Percentiles rank a stretch among this genome's conserved stretches.
Conservation (phyloP, 768 basidiomycete species). For the Krasilnikovozyma curviuscula region DNA sequence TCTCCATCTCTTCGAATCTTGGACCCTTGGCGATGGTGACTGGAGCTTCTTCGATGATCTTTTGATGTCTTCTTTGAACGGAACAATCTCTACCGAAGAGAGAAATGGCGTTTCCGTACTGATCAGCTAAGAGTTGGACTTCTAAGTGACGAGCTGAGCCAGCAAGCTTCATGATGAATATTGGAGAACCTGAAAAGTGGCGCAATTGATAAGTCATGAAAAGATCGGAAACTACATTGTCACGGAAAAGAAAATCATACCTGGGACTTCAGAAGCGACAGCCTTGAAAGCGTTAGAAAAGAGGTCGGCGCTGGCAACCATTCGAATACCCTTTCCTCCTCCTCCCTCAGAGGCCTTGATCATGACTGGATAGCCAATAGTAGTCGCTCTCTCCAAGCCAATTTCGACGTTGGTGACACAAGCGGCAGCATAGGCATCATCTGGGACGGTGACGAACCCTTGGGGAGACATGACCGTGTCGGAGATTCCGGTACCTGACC, state of each 20-base stretch:
- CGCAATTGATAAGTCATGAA: constrained; percentile 10
- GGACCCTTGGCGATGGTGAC: constrained; percentile 88
- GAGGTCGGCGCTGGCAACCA: constrained; percentile 63
- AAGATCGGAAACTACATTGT: neutral
- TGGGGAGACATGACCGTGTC: constrained; percentile 64
- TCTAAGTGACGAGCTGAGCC: constrained; percentile 93
- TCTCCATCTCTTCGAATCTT: constrained; percentile 93
- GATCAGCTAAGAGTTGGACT: constrained; percentile 94
- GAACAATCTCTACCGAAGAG: constrained; percentile 98
- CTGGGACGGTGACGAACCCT: constrained; percentile 87
- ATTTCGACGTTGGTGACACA: constrained; percentile 78
- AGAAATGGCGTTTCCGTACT: constrained; percentile 97
- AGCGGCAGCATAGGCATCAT: constrained; percentile 67
- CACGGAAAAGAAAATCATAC: constrained; percentile 30
- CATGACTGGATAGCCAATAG: constrained; percentile 95
- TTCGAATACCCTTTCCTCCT: constrained; percentile 96
- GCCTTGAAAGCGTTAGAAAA: constrained; percentile 92
- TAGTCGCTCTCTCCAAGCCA: constrained; percentile 58
- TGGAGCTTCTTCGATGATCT: constrained; percentile 98
- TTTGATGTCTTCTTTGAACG: constrained; percentile 96
- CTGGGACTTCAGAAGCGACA: constrained; percentile 88
- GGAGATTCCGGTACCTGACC: constrained; percentile 88
- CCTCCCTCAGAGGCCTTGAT: constrained; percentile 99
- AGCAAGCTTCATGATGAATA: constrained; percentile 99
- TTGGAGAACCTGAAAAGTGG: constrained; percentile 53